phyloP scores from a whole-genome alignment of 345 rosid genomes.

The Abelmoschus esculentus region DNA sequence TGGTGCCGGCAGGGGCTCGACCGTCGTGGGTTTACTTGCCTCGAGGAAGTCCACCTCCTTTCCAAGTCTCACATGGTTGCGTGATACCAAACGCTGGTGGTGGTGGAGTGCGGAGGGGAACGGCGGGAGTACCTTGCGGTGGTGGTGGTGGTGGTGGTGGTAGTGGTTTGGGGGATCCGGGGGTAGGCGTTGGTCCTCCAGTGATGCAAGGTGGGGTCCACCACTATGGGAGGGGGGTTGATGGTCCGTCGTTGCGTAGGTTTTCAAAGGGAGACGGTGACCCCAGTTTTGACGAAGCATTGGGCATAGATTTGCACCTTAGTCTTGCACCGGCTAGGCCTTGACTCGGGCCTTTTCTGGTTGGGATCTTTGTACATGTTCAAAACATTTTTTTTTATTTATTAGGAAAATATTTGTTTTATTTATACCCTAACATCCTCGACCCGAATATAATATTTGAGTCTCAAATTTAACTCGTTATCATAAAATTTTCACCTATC shows the following conservation, averaged over 20 bases:
- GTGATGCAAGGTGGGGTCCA: slow-evolving; percentile 22
- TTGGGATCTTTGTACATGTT: slow-evolving; percentile 37
- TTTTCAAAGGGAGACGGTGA: slow-evolving; percentile 60
- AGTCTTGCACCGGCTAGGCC: slow-evolving; percentile 86
- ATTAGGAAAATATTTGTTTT: slow-evolving; percentile 20
- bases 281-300: slow-evolving; percentile 55
- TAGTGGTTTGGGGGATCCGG: slow-evolving; percentile 23
- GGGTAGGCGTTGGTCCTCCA: slow-evolving; percentile 23
- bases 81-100: slow-evolving; percentile 19
- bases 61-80: slow-evolving; percentile 80
- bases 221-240: slow-evolving; percentile 27
- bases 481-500: no score
- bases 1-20: slow-evolving; percentile 32
- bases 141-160: slow-evolving; percentile 18
- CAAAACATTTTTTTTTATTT: slow-evolving; percentile 25
- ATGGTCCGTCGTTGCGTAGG: slow-evolving; percentile 58
- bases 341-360: slow-evolving; percentile 20
- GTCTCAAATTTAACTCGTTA: no score
- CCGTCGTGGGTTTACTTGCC: slow-evolving; percentile 85
- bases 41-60: slow-evolving; percentile 49
- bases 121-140: slow-evolving; percentile 34
- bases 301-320: slow-evolving; percentile 87
- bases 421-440: no score
- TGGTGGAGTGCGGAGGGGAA: slow-evolving; percentile 25
- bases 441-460: no score